Evolutionary conservation across 2,329 filamentous ascomycete species (phyloP), one percentile per base, ranked within the genome.

Genomic region (Polytolypa hystricis): DNA sequence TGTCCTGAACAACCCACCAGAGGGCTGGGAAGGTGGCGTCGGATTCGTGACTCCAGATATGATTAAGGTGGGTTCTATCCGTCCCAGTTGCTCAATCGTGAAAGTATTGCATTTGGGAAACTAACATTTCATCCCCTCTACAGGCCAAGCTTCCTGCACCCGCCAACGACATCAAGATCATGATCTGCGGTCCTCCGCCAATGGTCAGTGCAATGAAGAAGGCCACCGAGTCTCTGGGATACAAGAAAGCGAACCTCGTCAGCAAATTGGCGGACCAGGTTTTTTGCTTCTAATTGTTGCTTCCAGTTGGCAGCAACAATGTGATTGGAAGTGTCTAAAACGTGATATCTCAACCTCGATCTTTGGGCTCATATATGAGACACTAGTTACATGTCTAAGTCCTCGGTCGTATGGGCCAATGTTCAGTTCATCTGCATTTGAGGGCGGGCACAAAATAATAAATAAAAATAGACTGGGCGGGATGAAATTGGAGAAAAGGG

Each of bases 161-260:
- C 14, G 83, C 84, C 38, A 67, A 72, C 40, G 87, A 96, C 54
- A 79, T 93, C 66, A 96, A 96, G 76, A 74, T 98, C 50, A 73
- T 96, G 42, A 73, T 96, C 48, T 98, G 91, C 58, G 91, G 91
- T 38, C 91, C 91, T 40, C 91, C 91, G 39, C 91, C 91, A 34
- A 98, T 98, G 91, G 74, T 96, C 46, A 83, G 81, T 53, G 89
- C 86, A 35, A 81, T 96, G 70, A 98, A 98, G 82, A 96, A 96
- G 74, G 76, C 85, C 5, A 81, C 87, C 34, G 85, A 93, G 65
- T 73, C 76, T 45, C 73, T 96, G 14, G 91, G 91, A 40, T 98
- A 81, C 70, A 74, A 84, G 56, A 96, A 96, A 73, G 84, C 91
- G 28, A 77, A 79, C 43, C 85, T 89, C 30, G 87, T 96, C 53